Base-by-base conservation (phyloP, 2,329 filamentous ascomycete species). In the Calonectria pseudoreteaudii region DNA sequence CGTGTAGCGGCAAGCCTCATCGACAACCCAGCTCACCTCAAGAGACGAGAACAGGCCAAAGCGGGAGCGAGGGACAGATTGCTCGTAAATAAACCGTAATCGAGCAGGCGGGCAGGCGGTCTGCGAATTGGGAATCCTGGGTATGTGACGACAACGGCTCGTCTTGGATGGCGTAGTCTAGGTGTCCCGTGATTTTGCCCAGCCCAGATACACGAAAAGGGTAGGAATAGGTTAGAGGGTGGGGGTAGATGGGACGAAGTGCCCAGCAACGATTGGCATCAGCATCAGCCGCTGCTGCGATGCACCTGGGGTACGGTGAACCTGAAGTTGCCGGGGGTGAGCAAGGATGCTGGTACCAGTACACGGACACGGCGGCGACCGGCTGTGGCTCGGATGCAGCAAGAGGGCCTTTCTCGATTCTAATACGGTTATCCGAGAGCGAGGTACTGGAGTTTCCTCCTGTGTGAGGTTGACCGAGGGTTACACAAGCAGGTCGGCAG, bases 181-280 rank as follows among this genome's bases (percentile, higher is more conserved):
- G 78, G 71, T 66, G 71, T 73, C 74, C 69, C 72, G 74, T 70
- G 60, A 70, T 73, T 75, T 74, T 72, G 70, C 71, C 66, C 67
- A 75, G 70, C 66, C 56, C 70, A 76, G 58, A 77, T 74, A 76
- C 67, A 77, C 77, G 75, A 72, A 70, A 76, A 72, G 66, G 67
- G 68, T 53, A 76, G 68, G 71, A 72, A 76, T 75, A 69, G 77
- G 69, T 79, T 76, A 78, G 77, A 77, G 70, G 77, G 76, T 80
- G 79, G 79, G 79, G 79, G 76, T 71, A 75, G 74, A 76, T 75
- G 74, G 75, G 78, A 80, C 60, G 75, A 80, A 78, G 74, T 70
- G 74, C 77, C 73, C 60, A 60, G 73, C 68, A 65, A 75, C 75
- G 66, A 78, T 76, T 76, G 73, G 73, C 66, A 79, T 76, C 66